These are phyloP conservation scores for Vaccinium corymbosum DNA, from an alignment of 148 eudicot genomes.

Conservation along the genomic window DNA sequence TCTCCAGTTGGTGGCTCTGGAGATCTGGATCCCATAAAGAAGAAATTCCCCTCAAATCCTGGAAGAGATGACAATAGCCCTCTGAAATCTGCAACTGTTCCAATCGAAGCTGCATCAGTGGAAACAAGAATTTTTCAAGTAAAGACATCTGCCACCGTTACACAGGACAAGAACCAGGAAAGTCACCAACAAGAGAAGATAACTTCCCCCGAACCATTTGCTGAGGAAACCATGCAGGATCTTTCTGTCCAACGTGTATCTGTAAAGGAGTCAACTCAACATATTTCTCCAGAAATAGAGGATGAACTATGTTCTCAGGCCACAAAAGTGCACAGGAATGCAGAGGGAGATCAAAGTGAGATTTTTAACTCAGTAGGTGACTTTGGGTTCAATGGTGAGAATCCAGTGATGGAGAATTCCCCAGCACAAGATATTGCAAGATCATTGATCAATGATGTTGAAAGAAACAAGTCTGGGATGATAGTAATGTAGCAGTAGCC, in stretches of 20 bases:
- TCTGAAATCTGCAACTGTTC: conserved; percentile 26
- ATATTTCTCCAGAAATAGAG: conserved; percentile 28
- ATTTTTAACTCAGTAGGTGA: conserved; percentile 16
- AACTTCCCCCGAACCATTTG: conserved; percentile 24
- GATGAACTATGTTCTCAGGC: conserved; percentile 30
- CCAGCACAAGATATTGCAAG: conserved; percentile 14
- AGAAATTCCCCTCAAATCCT: conserved; percentile 22
- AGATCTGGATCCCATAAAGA: conserved; percentile 20
- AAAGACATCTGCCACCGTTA: conserved; percentile 13
- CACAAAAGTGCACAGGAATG: conserved; percentile 17
- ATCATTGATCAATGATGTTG: conserved; percentile 17
- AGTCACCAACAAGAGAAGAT: conserved; percentile 24
- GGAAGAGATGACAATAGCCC: conserved; percentile 9
- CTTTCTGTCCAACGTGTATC: conserved; percentile 19
- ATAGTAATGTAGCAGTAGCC: conserved; percentile 8
- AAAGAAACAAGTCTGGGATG: conserved; percentile 25
- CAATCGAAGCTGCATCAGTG: conserved; percentile 22
- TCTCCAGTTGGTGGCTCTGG: conserved; percentile 15
- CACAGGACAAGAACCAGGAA: conserved; percentile 25
- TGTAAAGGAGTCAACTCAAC: conserved; percentile 28
- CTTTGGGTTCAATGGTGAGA: conserved; percentile 22
- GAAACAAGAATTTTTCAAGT: conserved; percentile 26
- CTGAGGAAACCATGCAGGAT: conserved; percentile 24
- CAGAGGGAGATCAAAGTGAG: conserved; percentile 25
- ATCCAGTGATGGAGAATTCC: conserved; percentile 11